A percentile compares a stretch with the other conserved stretches of the same genome.
These are phyloP conservation scores for Taphrina confusa DNA, from an alignment of 1,139 yeast species.

Conservation along the genomic window DNA sequence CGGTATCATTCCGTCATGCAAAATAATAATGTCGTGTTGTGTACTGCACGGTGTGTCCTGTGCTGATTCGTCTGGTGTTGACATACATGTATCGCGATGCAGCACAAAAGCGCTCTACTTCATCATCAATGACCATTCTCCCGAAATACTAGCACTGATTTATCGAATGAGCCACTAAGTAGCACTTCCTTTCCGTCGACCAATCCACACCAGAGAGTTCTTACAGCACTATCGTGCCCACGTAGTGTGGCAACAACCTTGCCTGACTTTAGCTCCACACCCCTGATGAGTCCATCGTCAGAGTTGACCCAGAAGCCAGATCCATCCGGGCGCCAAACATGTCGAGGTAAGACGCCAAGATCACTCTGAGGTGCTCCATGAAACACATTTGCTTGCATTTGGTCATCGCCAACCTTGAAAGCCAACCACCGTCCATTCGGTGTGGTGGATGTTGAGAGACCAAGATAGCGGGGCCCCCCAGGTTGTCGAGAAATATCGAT, in stretches of 20 bases:
- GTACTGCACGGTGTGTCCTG: too few species aligned
- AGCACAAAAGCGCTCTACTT: too few species aligned
- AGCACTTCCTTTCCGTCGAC: conserved; percentile 47
- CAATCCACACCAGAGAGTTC: conserved; percentile 50
- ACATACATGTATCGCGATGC: too few species aligned
- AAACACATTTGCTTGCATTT: conserved; percentile 59
- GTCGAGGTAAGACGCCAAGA: conserved; percentile 35
- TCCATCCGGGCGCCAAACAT: conserved; percentile 31
- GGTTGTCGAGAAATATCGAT: conserved; percentile 51
- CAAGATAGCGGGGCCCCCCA: conserved; percentile 40
- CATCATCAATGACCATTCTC: too few species aligned
- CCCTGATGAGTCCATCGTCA: conserved; percentile 68
- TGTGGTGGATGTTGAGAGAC: conserved; percentile 67
- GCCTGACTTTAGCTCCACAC: conserved; percentile 42
- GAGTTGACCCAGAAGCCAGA: conserved; percentile 49
- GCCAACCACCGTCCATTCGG: conserved; percentile 69
- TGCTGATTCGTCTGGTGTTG: too few species aligned
- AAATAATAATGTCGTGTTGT: too few species aligned
- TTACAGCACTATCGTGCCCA: conserved; percentile 50
- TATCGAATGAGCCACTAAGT: conserved; percentile 53
- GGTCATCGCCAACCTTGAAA: conserved; percentile 45
- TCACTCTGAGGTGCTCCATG: conserved; percentile 72
- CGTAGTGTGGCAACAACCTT: conserved; percentile 40
- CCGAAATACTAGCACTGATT: conserved; percentile 16
- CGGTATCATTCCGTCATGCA: too few species aligned